phyloP scores from a whole-genome alignment of 2,329 filamentous ascomycete genomes.

The Colletotrichum gigasporum region DNA sequence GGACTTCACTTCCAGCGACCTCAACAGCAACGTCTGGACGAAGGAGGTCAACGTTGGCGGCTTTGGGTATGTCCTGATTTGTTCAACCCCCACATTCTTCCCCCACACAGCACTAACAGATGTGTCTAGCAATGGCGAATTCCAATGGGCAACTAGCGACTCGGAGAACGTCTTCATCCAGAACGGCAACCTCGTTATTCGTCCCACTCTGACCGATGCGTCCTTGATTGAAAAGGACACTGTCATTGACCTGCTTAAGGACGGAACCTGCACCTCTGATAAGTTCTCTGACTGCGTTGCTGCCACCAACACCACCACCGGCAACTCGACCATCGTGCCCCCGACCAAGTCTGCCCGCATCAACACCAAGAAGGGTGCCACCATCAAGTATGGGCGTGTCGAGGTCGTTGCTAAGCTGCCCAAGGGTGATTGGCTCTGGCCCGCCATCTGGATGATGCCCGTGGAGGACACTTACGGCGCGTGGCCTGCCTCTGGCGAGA shows the following conservation, averaged over 20 bases:
- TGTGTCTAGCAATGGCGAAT: constrained; percentile 77
- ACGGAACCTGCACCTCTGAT: constrained; percentile 74
- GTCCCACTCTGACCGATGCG: constrained; percentile 79
- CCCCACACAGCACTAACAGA: background rate
- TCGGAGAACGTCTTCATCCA: constrained; percentile 81
- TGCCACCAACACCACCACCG: constrained; percentile 74
- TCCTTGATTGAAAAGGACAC: constrained; percentile 72
- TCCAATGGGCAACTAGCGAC: constrained; percentile 76
- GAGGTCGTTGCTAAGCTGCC: constrained; percentile 83
- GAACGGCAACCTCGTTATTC: constrained; percentile 76
- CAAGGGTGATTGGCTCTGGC: constrained; percentile 87
- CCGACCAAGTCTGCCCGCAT: constrained; percentile 82
- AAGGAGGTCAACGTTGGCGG: constrained; percentile 80
- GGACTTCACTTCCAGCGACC: constrained; percentile 65
- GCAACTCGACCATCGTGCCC: constrained; percentile 79
- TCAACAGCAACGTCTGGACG: constrained; percentile 72
- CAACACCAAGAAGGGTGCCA: constrained; percentile 75
- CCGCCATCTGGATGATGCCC: constrained; percentile 92
- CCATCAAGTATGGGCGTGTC: constrained; percentile 82
- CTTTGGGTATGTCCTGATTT: constrained; percentile 70
- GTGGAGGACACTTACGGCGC: constrained; percentile 75
- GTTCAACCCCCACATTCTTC: background rate
- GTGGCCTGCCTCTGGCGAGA: constrained; percentile 85
- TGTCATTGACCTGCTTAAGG: constrained; percentile 72
- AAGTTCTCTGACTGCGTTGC: constrained; percentile 68